These are phyloP conservation scores for Prunus armeniaca DNA, from an alignment of 306 rosid genomes.

Conservation along the genomic window DNA sequence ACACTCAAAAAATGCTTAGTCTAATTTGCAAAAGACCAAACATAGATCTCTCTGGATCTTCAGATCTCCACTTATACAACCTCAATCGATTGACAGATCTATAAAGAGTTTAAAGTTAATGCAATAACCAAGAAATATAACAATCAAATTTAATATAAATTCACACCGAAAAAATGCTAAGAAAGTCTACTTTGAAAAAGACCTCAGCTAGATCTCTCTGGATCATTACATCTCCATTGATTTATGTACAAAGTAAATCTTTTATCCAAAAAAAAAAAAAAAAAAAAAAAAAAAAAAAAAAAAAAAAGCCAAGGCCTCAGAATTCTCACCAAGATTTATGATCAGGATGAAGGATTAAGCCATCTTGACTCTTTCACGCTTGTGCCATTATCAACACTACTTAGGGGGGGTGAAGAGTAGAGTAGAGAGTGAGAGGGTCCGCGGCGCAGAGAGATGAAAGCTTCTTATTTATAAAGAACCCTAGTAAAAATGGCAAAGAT, in stretches of 20 bases:
- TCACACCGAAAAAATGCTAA: background rate
- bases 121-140: background rate
- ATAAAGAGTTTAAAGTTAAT: background rate
- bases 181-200: background rate
- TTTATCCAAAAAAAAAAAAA: too few relatives aligned
- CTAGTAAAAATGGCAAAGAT: background rate
- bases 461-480: background rate
- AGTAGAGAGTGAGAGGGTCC: background rate
- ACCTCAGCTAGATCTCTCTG: background rate
- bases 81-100: background rate
- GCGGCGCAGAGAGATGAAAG: background rate
- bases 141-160: background rate
- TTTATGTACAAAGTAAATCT: background rate
- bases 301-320: background rate
- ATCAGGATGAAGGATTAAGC: background rate
- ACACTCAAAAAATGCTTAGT: background rate
- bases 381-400: background rate
- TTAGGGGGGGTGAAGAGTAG: background rate
- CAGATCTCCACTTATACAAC: background rate
- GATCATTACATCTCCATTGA: background rate
- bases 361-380: background rate
- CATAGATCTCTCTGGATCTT: background rate
- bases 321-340: slow-evolving; percentile 6
- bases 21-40: background rate
- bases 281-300: background rate